These are phyloP conservation scores for Epichloe gansuensis DNA, from an alignment of 2,329 filamentous ascomycete genomes.

Conservation along the genomic window DNA sequence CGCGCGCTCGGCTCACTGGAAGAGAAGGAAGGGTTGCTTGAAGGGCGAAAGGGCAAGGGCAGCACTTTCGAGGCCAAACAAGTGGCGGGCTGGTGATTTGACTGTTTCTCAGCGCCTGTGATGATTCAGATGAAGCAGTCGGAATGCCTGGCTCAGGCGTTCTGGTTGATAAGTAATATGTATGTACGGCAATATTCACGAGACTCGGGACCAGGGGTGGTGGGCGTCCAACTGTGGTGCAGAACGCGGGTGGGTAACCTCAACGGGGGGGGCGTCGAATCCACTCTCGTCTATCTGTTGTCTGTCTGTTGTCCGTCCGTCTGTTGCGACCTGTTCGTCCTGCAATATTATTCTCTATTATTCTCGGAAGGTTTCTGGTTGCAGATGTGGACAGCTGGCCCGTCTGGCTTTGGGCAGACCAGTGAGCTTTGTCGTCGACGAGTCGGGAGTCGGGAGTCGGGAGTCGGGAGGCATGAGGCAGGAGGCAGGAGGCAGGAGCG, in stretches of 20 bases:
- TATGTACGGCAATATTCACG: background rate
- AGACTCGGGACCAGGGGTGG: conserved; percentile 1
- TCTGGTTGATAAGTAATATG: background rate
- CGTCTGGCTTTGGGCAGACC: background rate
- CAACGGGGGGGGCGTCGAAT: background rate
- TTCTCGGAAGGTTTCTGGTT: background rate
- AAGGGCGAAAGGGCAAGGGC: background rate
- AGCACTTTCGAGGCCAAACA: background rate
- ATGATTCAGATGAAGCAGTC: background rate
- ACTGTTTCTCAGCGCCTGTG: background rate
- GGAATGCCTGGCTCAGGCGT: background rate
- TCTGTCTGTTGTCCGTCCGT: background rate
- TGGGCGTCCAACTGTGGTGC: conserved; percentile 1
- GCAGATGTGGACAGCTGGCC: background rate
- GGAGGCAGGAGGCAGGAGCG: background rate
- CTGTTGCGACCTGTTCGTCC: background rate
- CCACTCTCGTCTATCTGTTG: background rate
- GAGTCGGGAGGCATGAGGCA: background rate
- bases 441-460: background rate
- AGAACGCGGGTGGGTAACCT: conserved; percentile 2
- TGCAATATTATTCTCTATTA: background rate
- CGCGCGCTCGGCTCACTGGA: background rate
- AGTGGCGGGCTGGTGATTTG: background rate
- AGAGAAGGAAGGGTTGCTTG: background rate
- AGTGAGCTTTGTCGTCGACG: background rate